Conservation (phyloP, 139 green algal genomes). For the Micractinium sp. region DNA sequence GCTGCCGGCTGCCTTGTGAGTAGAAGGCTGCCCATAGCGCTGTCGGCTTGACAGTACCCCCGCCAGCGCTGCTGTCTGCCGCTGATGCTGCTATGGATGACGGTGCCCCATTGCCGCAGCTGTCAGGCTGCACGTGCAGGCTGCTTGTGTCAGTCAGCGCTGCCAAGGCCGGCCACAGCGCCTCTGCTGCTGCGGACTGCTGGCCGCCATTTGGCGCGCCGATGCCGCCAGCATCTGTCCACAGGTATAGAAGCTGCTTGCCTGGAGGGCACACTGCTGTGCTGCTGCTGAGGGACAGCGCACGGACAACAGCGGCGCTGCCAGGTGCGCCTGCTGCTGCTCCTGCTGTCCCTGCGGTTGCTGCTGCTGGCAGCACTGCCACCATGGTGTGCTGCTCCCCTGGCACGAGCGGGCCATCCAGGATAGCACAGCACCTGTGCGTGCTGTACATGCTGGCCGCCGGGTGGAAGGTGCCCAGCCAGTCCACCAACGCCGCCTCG, state of each 20-base stretch:
- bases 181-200: neutral
- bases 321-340: neutral
- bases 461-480: slow-evolving; percentile 6
- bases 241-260: slow-evolving; percentile 23
- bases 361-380: slow-evolving; percentile 8
- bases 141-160: slow-evolving; percentile 9
- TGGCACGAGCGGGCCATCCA: slow-evolving; percentile 18
- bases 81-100: neutral
- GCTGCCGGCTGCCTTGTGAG: neutral
- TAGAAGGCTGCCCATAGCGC: slow-evolving; percentile 36
- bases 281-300: slow-evolving; percentile 28
- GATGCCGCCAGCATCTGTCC: neutral
- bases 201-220: neutral
- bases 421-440: slow-evolving; percentile 30
- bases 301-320: slow-evolving; percentile 16
- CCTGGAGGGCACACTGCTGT: slow-evolving; percentile 14
- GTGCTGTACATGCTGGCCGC: neutral
- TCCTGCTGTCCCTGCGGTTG: neutral
- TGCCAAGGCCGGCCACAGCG: slow-evolving; percentile 15
- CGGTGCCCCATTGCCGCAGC: neutral
- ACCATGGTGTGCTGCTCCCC: slow-evolving; percentile 32
- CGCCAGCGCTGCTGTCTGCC: neutral
- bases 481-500: neutral
- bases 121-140: neutral
- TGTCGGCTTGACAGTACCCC: neutral